phyloP scores from a whole-genome alignment of 352 stramenopile genomes.

The Phytophthora multivora region DNA sequence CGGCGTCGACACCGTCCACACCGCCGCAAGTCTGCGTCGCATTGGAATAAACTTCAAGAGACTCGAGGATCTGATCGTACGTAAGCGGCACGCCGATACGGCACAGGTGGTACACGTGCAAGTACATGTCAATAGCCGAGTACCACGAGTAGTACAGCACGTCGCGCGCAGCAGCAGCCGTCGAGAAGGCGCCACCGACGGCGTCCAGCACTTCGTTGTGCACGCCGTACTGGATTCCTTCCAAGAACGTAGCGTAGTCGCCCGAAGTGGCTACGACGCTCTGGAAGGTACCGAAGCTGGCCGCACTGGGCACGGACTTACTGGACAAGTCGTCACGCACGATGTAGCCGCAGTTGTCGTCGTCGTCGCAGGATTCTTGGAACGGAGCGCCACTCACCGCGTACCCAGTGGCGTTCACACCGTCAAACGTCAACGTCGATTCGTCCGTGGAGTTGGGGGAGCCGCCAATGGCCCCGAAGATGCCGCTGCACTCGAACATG shows the following conservation, averaged over 20 bases:
- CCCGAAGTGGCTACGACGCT: slow-evolving; percentile 49
- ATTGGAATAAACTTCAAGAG: slow-evolving; percentile 48
- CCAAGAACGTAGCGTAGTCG: slow-evolving; percentile 64
- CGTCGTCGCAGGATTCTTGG: slow-evolving; percentile 47
- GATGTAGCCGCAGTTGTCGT: slow-evolving; percentile 39
- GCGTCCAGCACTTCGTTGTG: slow-evolving; percentile 69
- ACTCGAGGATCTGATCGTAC: slow-evolving; percentile 47
- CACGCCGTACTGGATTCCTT: slow-evolving; percentile 62
- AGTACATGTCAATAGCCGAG: slow-evolving; percentile 67
- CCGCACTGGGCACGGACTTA: slow-evolving; percentile 44
- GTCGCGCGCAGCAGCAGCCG: slow-evolving; percentile 54
- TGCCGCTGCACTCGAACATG: slow-evolving; percentile 68
- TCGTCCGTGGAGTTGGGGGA: slow-evolving; percentile 16
- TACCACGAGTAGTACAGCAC: slow-evolving; percentile 79
- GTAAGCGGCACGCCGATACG: slow-evolving; percentile 55
- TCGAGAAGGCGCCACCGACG: slow-evolving; percentile 58
- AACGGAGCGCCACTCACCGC: slow-evolving; percentile 39
- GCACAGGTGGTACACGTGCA: slow-evolving; percentile 72
- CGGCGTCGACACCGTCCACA: slow-evolving; percentile 41
- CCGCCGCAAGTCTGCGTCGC: slow-evolving; percentile 51
- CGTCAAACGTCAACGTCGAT: slow-evolving; percentile 30
- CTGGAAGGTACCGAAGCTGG: slow-evolving; percentile 60
- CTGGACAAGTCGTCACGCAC: slow-evolving; percentile 49
- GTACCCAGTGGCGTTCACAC: slow-evolving; percentile 38
- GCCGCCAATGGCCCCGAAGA: slow-evolving; percentile 60